Evolutionary conservation across 805 yeast species (phyloP).

Genomic region (Metschnikowia proteae): DNA sequence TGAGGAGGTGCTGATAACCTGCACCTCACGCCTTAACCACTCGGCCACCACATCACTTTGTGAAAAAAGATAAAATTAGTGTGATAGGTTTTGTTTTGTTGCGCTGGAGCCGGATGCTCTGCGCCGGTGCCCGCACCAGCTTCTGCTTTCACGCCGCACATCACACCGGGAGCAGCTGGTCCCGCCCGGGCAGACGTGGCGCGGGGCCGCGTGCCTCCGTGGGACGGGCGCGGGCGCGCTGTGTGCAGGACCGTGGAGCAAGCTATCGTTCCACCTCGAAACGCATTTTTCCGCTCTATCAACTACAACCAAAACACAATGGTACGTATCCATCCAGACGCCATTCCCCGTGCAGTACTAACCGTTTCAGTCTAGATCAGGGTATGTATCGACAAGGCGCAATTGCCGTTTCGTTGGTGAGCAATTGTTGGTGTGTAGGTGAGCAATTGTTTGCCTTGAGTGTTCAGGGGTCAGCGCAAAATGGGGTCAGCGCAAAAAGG

Average conservation of each 20-base stretch:
- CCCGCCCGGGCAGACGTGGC: too few relatives aligned
- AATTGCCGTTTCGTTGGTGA: neutral
- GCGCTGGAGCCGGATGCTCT: too few relatives aligned
- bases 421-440: too few relatives aligned
- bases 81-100: neutral
- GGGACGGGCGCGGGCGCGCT: neutral
- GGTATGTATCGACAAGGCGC: conserved; percentile 16
- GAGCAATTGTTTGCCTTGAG: neutral
- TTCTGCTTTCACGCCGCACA: too few relatives aligned
- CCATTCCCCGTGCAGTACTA: conserved; percentile 5
- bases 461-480: neutral
- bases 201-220: too few relatives aligned
- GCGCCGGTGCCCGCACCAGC: too few relatives aligned
- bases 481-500: too few relatives aligned
- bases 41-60: conserved; percentile 23
- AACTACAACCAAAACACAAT: conserved; percentile 6
- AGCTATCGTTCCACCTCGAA: conserved; percentile 1
- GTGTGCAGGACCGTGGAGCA: neutral
- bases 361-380: conserved; percentile 23
- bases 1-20: conserved; percentile 24
- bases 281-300: conserved; percentile 3
- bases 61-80: neutral
- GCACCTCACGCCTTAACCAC: conserved; percentile 27
- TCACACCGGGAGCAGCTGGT: too few relatives aligned
- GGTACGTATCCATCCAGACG: conserved; percentile 9